A percentile compares a stretch with the other conserved stretches of the same genome.
These are phyloP conservation scores for Sarcomyxa edulis DNA, from an alignment of 768 basidiomycete species.

Conservation along the genomic window DNA sequence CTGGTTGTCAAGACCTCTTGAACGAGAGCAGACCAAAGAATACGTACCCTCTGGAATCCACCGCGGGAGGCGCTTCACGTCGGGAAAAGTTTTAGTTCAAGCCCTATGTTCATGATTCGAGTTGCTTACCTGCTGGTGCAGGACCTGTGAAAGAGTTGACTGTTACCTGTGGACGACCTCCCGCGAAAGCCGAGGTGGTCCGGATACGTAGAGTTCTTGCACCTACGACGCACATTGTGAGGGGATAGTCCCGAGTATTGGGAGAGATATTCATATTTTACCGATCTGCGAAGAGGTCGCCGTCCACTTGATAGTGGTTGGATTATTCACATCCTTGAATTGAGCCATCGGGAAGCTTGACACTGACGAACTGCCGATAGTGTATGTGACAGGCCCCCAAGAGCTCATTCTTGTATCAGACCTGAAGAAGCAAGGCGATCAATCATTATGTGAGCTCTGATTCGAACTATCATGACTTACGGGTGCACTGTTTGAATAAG, in stretches of 20 bases:
- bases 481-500: conserved; percentile 46
- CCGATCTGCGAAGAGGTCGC: conserved; percentile 38
- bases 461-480: conserved; percentile 18
- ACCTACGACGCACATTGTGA: too few species aligned
- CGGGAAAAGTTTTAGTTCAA: not conserved
- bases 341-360: conserved; percentile 47
- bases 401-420: conserved; percentile 40
- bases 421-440: conserved; percentile 13
- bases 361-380: conserved; percentile 32
- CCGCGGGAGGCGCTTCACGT: conserved; percentile 25
- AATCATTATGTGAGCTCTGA: not conserved
- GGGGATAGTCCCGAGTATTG: too few species aligned
- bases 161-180: conserved; percentile 38
- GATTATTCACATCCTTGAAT: conserved; percentile 40
- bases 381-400: conserved; percentile 43
- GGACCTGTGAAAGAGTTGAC: conserved; percentile 40
- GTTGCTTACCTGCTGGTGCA: conserved; percentile 28
- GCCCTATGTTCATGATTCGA: not conserved
- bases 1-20: conserved; percentile 1
- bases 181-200: conserved; percentile 41
- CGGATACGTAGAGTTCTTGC: conserved; percentile 40
- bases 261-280: too few species aligned
- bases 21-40: not conserved
- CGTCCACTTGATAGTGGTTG: conserved; percentile 37
- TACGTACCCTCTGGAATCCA: conserved; percentile 39